These are phyloP conservation scores for Colletotrichum sp. DNA, from an alignment of 2,329 filamentous ascomycete species.

Conservation along the genomic window DNA sequence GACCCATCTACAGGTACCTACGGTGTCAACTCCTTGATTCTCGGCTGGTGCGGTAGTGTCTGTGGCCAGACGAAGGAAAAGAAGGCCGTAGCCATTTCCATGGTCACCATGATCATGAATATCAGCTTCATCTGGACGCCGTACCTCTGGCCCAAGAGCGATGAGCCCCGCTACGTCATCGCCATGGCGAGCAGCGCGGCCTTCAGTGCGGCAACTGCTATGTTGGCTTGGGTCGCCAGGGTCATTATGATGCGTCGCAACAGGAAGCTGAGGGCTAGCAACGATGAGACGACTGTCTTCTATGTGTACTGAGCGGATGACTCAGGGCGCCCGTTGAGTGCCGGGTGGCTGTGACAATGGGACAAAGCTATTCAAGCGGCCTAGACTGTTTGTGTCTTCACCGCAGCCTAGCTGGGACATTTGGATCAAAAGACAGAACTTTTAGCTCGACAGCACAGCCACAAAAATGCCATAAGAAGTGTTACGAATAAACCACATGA, in stretches of 20 bases:
- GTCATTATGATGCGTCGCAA: constrained; percentile 40
- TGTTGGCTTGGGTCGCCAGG: constrained; percentile 41
- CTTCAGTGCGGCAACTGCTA: constrained; percentile 39
- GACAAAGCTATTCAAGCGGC: not conserved
- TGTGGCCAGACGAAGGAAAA: constrained; percentile 48
- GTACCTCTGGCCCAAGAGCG: constrained; percentile 43
- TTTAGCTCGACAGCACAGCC: not conserved
- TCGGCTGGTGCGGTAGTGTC: constrained; percentile 41
- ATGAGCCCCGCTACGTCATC: constrained; percentile 43
- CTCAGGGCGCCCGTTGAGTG: not conserved
- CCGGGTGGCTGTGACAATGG: not conserved
- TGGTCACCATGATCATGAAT: constrained; percentile 30
- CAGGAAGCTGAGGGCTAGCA: constrained; percentile 29
- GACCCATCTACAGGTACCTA: constrained; percentile 13
- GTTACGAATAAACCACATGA: not conserved
- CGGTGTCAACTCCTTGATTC: constrained; percentile 42
- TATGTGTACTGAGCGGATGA: constrained; percentile 28
- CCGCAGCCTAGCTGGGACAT: not conserved
- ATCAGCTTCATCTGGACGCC: constrained; percentile 45
- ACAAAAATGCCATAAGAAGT: not conserved
- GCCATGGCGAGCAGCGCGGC: constrained; percentile 38
- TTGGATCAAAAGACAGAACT: not conserved
- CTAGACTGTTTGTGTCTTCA: not conserved
- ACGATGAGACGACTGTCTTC: constrained; percentile 28
- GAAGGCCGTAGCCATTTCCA: constrained; percentile 40